Percentiles rank a stretch among this genome's conserved stretches.
These are phyloP conservation scores for Carex littledalei DNA, from an alignment of 176 grass and related monocot species.

Conservation along the genomic window DNA sequence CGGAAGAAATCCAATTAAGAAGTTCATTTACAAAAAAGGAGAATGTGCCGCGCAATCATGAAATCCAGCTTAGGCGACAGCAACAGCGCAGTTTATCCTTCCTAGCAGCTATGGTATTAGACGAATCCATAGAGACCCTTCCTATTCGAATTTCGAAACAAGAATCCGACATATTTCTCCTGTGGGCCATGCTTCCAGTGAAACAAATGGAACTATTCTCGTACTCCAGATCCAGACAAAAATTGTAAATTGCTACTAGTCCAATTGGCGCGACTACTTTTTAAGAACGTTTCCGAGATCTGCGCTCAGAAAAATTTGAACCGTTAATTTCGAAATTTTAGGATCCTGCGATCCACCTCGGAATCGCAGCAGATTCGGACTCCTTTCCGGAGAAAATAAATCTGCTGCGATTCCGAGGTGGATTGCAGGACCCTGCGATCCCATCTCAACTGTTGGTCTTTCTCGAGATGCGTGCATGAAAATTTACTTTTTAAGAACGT, in stretches of 20 bases:
- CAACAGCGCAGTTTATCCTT: neutral
- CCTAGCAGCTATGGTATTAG: neutral
- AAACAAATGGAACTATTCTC: neutral
- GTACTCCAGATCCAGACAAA: neutral
- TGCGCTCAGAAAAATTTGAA: too few species aligned
- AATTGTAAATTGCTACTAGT: neutral
- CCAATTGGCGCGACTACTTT: constrained; percentile 24
- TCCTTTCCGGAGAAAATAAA: too few species aligned
- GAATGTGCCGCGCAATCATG: constrained; percentile 30
- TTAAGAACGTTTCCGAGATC: too few species aligned
- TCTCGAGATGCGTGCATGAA: too few species aligned
- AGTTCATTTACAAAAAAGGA: constrained; percentile 16
- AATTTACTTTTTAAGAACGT: too few species aligned
- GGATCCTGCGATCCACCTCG: too few species aligned
- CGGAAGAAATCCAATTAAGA: constrained; percentile 9
- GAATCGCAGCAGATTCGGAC: too few species aligned
- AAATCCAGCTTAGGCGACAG: constrained; percentile 16
- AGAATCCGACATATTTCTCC: neutral
- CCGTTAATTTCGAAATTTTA: too few species aligned
- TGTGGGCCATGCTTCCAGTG: neutral
- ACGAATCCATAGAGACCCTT: neutral
- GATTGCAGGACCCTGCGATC: too few species aligned
- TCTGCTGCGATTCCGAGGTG: too few species aligned
- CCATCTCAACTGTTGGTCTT: too few species aligned
- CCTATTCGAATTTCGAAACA: too few species aligned